Conservation (phyloP, 345 rosid species). For the Conringia planisiliqua region DNA sequence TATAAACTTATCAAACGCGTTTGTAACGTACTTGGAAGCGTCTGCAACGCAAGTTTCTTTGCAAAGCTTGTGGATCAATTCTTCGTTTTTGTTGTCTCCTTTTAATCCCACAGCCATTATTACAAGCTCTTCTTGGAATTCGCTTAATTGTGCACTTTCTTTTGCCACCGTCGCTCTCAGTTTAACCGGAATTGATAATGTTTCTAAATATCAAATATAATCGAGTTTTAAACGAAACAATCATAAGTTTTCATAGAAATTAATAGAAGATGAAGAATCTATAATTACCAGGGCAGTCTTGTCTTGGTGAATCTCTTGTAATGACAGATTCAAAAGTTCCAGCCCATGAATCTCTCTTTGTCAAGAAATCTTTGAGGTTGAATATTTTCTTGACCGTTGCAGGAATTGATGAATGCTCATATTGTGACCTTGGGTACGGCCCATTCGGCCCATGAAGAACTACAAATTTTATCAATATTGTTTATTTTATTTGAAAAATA, state of each 20-base stretch:
- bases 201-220: constrained; percentile 28
- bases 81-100: constrained; percentile 53
- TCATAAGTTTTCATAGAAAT: not conserved
- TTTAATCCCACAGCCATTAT: constrained; percentile 56
- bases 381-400: constrained; percentile 55
- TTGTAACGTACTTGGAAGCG: constrained; percentile 47
- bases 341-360: constrained; percentile 62
- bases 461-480: constrained; percentile 11
- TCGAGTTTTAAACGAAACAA: not conserved
- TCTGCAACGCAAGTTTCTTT: constrained; percentile 55
- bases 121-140: constrained; percentile 67
- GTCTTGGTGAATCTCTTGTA: constrained; percentile 41
- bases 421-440: constrained; percentile 47
- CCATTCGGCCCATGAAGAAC: constrained; percentile 51
- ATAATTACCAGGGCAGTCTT: constrained; percentile 46
- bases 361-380: constrained; percentile 44
- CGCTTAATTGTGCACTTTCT: constrained; percentile 52
- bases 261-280: not conserved
- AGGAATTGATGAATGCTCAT: constrained; percentile 58
- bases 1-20: constrained; percentile 43
- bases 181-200: constrained; percentile 44
- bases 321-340: constrained; percentile 49
- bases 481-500: not conserved
- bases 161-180: constrained; percentile 37
- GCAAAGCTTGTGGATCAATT: constrained; percentile 48